Conservation (phyloP, 2,329 filamentous ascomycete species). For the Epichloe bromicola region DNA sequence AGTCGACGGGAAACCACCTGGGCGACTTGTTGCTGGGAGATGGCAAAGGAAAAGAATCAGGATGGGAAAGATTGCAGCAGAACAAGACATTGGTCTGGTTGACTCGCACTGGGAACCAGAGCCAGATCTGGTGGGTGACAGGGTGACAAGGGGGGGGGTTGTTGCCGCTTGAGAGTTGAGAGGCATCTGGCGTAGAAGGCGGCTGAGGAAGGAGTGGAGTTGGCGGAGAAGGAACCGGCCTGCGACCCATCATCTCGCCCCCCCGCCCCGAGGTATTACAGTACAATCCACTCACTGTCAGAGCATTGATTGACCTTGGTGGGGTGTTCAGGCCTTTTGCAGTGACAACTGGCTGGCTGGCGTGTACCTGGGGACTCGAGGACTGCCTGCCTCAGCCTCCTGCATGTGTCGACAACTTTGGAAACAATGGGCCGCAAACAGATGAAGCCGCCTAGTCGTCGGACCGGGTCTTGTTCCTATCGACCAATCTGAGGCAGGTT, state of each 20-base stretch:
- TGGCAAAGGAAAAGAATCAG: neutral
- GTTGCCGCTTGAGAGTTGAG: neutral
- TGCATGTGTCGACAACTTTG: neutral
- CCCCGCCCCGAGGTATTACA: neutral
- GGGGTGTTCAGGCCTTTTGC: neutral
- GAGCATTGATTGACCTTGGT: neutral
- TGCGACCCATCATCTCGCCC: no score
- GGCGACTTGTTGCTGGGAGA: neutral
- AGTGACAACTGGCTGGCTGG: neutral
- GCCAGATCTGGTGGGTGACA: conserved; percentile 2
- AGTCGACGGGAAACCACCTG: neutral
- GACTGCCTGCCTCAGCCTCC: neutral
- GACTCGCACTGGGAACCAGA: neutral
- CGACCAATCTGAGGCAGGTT: no score
- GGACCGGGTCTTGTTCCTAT: neutral
- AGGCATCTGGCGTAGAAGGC: neutral
- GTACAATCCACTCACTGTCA: neutral
- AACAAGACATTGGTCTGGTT: conserved; percentile 1
- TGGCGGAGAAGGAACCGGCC: neutral
- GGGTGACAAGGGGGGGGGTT: neutral
- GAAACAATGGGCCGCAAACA: neutral
- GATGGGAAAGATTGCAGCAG: neutral
- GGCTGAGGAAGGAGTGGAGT: neutral
- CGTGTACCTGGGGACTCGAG: neutral
- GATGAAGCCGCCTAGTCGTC: neutral